A percentile compares a stretch with the other conserved stretches of the same genome.
These are phyloP conservation scores for Moricandia moricandioides DNA, from an alignment of 345 rosid genomes.

Conservation along the genomic window DNA sequence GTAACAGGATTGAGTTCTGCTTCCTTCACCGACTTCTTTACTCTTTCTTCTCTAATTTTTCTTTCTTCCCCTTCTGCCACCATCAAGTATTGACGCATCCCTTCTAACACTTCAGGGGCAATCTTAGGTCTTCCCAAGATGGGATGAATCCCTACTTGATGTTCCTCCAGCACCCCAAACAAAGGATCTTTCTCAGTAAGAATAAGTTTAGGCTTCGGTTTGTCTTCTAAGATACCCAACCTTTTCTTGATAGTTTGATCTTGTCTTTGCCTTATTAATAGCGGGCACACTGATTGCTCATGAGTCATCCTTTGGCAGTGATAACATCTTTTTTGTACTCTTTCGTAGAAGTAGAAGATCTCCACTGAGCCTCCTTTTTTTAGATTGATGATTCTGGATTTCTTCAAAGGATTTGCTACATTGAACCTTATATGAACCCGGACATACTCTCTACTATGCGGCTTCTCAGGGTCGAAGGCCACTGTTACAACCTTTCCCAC, in stretches of 20 bases:
- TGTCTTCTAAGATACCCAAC: no score
- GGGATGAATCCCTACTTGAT: no score
- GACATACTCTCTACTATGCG: background rate
- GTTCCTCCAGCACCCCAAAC: no score
- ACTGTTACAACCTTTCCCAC: background rate
- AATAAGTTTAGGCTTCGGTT: no score
- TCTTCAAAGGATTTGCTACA: background rate
- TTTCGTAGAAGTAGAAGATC: background rate
- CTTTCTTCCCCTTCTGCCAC: background rate
- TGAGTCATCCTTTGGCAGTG: no score
- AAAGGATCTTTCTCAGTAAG: no score
- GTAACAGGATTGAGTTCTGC: background rate
- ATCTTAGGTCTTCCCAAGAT: background rate
- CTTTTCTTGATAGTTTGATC: no score
- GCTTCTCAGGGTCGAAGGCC: background rate
- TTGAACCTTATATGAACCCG: background rate
- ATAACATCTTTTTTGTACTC: no score
- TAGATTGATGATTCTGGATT: no score
- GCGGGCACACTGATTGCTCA: no score
- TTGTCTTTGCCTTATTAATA: no score
- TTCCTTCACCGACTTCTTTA: background rate
- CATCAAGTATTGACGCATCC: background rate
- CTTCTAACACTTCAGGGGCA: background rate
- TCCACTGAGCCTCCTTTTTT: background rate
- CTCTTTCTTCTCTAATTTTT: background rate